Base-by-base conservation (phyloP, 257 asterid genomes). In the Osmanthus fragrans region DNA sequence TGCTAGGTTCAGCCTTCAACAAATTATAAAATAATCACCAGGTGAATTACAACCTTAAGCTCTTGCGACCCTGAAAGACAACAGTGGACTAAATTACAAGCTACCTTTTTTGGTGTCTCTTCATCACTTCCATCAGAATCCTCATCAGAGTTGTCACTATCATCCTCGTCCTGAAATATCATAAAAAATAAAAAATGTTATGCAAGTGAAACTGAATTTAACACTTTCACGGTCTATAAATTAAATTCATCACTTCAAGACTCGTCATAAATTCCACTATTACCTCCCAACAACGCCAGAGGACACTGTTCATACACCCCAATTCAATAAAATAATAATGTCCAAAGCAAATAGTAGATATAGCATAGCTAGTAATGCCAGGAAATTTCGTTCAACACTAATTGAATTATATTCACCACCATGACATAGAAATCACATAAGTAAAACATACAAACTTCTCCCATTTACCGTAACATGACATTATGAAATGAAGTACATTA, bases 31-130 rank as follows among this genome's bases (percentile, higher is more conserved):
- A 80, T 21, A 34, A 72, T 82, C 54, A 54, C 23, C 67, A 58
- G 25, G 23, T n/a, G 67, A 75, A 23, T 12, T 58, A 51, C 5
- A 3, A 51, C 56, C 51, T 77, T 27, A 72, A n/a, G 64, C 64
- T 54, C 27, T 54, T 54, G 6, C 10, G 12, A 54, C 64, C 25
- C 0, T 19, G 25, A 54, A 54, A 54, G 64, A 51, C 21, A 51
- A 51, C 63, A 1, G 45, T 60, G 47, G 29, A 75, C 27, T 64
- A 64, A 13, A 58, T 4, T 40, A 15, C 34, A 39, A 9, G 30
- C 11, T 83, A 94, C 98, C 97, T 92, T 95, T 83, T 86, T 85
- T 7, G 96, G 96, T 0, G 97, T 93, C 85, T 91, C 99, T 76
- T 94, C 96, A 18, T 88, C 97, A 33, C 88, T 83, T 32, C 89